Evolutionary conservation across 2,329 filamentous ascomycete genomes (phyloP).

Genomic region (Aureobasidium sp.): DNA sequence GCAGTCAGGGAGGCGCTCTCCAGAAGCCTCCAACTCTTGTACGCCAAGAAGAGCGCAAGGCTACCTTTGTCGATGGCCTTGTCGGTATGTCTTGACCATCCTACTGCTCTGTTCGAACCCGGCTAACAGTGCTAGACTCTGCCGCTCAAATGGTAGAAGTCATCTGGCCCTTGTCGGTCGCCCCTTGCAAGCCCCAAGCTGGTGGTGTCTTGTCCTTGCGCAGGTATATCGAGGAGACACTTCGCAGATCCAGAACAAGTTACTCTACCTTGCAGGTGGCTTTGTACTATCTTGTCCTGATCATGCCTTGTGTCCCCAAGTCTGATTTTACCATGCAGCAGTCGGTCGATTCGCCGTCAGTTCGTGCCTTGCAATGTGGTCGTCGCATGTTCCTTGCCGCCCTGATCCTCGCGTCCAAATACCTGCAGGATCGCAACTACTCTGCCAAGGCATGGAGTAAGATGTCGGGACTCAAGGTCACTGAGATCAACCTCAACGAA

Average conservation of each 20-base stretch:
- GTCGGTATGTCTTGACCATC: slow-evolving; percentile 67
- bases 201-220: slow-evolving; percentile 74
- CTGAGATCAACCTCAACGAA: slow-evolving; percentile 96
- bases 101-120: not conserved
- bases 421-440: slow-evolving; percentile 95
- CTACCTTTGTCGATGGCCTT: slow-evolving; percentile 92
- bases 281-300: slow-evolving; percentile 89
- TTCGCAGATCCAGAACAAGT: slow-evolving; percentile 88
- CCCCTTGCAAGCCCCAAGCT: slow-evolving; percentile 50
- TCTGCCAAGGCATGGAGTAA: slow-evolving; percentile 98
- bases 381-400: slow-evolving; percentile 96
- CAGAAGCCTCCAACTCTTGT: slow-evolving; percentile 67
- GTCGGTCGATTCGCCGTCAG: slow-evolving; percentile 61
- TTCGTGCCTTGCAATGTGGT: slow-evolving; percentile 84
- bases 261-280: slow-evolving; percentile 97
- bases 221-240: slow-evolving; percentile 94
- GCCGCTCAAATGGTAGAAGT: slow-evolving; percentile 95
- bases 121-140: slow-evolving; percentile 60
- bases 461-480: slow-evolving; percentile 89
- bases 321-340: slow-evolving; percentile 85
- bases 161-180: slow-evolving; percentile 89
- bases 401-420: slow-evolving; percentile 93
- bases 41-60: slow-evolving; percentile 84
- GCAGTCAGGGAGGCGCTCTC: slow-evolving; percentile 49
- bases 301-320: slow-evolving; percentile 80